Evolutionary conservation across 2,329 filamentous ascomycete species (phyloP), one percentile per base, ranked within the genome.

Genomic region (Hypoxylon sp.): DNA sequence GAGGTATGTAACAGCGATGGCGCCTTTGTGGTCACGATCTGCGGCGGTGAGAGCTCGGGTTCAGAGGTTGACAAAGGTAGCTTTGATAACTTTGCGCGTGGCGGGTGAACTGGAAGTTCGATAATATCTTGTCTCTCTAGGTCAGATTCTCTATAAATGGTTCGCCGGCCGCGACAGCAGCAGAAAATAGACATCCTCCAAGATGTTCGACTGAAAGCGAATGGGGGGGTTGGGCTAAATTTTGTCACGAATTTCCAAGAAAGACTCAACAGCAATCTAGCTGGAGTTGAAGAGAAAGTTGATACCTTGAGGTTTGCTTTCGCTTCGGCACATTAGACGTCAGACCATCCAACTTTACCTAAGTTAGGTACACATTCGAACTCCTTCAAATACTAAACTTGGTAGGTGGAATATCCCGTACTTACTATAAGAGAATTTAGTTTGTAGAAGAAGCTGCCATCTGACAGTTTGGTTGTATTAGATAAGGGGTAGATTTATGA

Each of bases 151-250:
- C 23, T 65, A 48, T 36, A 52, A 38, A 56, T 51, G 60, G 69
- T 23, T 61, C 69, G 71, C 21, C 63, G 69, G 56, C 72, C 60
- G 19, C 70, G 68, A 63, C 76, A 80, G 62, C 79, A 81, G 67
- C 77, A 80, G 60, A 81, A 72, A 49, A 78, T 72, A 43, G 76
- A 69, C 79, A 81, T 81, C 45, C 56, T 77, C 50, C 28, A 46
- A 30, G 41, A 46, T 25, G 43, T 51, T 36, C 10, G 45, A 57
- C 32, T 60, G 53, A 19, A 60, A 59, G 45, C 14, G 49, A 66
- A 75, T 75, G 74, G 41, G 5, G 5, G 65, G 58, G 60, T 74
- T 38, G 32, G 64, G 50, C 62, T 70, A 56, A 78, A 67, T 75
- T 71, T 21, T 78, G 77, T 68, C 73, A 71, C 76, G 53, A 64